Base-by-base conservation (phyloP, 495 filamentous ascomycete species). In the Trichoderma parareesei region DNA sequence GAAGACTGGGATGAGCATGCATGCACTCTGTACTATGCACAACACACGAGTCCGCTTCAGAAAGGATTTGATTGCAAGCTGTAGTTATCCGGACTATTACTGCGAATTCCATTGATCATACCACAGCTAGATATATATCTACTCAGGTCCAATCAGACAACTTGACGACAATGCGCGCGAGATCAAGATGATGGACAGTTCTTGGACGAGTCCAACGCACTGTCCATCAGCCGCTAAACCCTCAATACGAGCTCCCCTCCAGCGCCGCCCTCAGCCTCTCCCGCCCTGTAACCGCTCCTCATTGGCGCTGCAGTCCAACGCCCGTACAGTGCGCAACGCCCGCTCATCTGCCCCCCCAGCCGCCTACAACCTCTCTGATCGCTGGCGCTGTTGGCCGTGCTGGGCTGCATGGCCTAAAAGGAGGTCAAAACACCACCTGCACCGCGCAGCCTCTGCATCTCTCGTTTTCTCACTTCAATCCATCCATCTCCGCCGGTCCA, bases 221-320 rank as follows among this genome's bases (percentile, higher is more conserved):
- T 57, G 53, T 57, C 35, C 27, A 57, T 27, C 27, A 13, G 9
- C 53, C 6, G 53, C 18, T 37, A 37, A 9, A 20, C 5, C 8
- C 27, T 14, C 53, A 27, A 57, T 57, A 57, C 53, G 53, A 57
- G 53, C 53, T 57, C 37, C 37, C 37, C 4, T 35, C 53, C 53
- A 57, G 53, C 27, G 53, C 53, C 27, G 27, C 27, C 11, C 33
- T n/a, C 53, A 57, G 53, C 53, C 53, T 13, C 53, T 35, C 53
- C 53, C 53, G 53, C 33, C 53, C 14, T n/a, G 14, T 9, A 18
- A n/a, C 33, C 20, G 53, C 20, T 27, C 11, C 27, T 13, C 53
- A 57, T 57, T 57, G 53, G 53, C 53, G 20, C 27, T 57, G 53
- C 53, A 57, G 14, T 57, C 53, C 53, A 57, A 27, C 20, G 53